Evolutionary conservation across 2,329 filamentous ascomycete genomes (phyloP).

Genomic region (Penicillium sp.): DNA sequence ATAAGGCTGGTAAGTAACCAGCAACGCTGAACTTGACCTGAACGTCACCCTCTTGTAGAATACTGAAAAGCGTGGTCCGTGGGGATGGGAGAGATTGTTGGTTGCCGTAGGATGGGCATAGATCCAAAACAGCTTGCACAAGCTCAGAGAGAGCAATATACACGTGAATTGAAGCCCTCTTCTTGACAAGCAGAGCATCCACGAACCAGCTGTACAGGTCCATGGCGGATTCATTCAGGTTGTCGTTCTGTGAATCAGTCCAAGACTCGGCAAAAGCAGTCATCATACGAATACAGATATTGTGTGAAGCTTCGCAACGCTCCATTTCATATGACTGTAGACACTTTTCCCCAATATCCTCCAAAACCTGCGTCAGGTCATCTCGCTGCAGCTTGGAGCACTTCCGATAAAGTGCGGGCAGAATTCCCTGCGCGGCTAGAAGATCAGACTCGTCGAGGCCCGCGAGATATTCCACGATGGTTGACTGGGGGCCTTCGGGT

Average conservation of each 20-base stretch:
- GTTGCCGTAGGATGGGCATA: conserved; percentile 67
- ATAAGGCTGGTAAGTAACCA: conserved; percentile 69
- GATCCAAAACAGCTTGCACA: conserved; percentile 68
- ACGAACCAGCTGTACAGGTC: conserved; percentile 82
- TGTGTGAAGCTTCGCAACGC: conserved; percentile 72
- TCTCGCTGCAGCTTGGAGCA: conserved; percentile 33
- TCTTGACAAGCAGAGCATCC: conserved; percentile 65
- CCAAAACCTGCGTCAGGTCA: conserved; percentile 50
- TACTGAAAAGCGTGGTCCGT: conserved; percentile 71
- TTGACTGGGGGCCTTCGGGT: neutral
- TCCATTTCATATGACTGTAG: conserved; percentile 62
- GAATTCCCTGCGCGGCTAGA: conserved; percentile 36
- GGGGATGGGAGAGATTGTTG: conserved; percentile 62
- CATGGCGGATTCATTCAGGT: conserved; percentile 66
- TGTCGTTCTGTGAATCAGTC: conserved; percentile 57
- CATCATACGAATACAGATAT: conserved; percentile 68
- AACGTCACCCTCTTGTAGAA: conserved; percentile 68
- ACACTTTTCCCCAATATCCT: conserved; percentile 51
- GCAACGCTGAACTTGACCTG: conserved; percentile 76
- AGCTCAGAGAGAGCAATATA: conserved; percentile 69
- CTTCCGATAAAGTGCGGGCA: conserved; percentile 34
- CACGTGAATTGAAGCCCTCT: conserved; percentile 68
- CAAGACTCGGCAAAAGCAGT: conserved; percentile 65
- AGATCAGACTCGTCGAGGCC: conserved; percentile 42
- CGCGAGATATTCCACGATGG: conserved; percentile 40